These are phyloP conservation scores for Aspergillus cavernicola DNA, from an alignment of 495 filamentous ascomycete species.

Conservation along the genomic window DNA sequence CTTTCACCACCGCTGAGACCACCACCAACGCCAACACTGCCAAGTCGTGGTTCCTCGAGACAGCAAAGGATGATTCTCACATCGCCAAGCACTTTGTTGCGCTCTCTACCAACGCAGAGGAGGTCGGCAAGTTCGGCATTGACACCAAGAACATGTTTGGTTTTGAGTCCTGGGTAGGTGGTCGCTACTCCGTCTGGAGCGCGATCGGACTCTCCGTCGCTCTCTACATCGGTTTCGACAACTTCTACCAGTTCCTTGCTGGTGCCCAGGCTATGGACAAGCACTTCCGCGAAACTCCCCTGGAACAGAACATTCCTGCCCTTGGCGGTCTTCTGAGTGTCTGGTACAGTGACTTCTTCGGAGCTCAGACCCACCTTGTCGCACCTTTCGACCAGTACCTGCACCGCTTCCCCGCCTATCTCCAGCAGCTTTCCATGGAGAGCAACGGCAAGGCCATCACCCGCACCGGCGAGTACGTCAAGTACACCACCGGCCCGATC, in stretches of 20 bases:
- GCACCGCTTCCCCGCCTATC: slow-evolving; percentile 97
- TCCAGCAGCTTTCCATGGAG: slow-evolving; percentile 99
- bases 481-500: slow-evolving; percentile 94
- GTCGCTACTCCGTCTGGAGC: slow-evolving; percentile 97
- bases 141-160: slow-evolving; percentile 98
- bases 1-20: slow-evolving; percentile 98
- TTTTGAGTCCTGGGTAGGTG: slow-evolving; percentile 97
- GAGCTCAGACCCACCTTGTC: slow-evolving; percentile 94
- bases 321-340: slow-evolving; percentile 91
- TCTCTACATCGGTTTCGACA: slow-evolving; percentile 93
- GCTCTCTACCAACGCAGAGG: slow-evolving; percentile 89
- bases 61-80: slow-evolving; percentile 64
- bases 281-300: slow-evolving; percentile 87
- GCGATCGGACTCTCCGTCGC: slow-evolving; percentile 94
- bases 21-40: slow-evolving; percentile 94
- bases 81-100: slow-evolving; percentile 99
- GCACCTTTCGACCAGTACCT: slow-evolving; percentile 99
- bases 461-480: slow-evolving; percentile 82
- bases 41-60: slow-evolving; percentile 93
- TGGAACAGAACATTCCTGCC: slow-evolving; percentile 92
- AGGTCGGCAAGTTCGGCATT: slow-evolving; percentile 98
- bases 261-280: slow-evolving; percentile 98
- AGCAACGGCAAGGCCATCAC: slow-evolving; percentile 99
- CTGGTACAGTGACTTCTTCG: slow-evolving; percentile 98
- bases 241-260: slow-evolving; percentile 93